phyloP scores from a whole-genome alignment of 495 filamentous ascomycete species.

The Articulospora tetracladia region DNA sequence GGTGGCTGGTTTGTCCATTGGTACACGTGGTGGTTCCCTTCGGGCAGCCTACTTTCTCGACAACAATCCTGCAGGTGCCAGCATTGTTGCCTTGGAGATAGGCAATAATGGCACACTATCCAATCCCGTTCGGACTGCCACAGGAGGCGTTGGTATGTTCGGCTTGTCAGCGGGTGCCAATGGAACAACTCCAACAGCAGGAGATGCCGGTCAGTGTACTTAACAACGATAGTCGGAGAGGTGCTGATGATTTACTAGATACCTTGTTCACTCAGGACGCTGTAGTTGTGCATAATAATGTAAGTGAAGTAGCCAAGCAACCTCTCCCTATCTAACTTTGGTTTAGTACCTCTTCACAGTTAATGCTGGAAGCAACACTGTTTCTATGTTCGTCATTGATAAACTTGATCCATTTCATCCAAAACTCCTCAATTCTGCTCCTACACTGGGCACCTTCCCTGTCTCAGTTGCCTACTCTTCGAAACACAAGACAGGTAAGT shows the following conservation, averaged over 20 bases:
- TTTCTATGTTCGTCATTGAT: slow-evolving; percentile 28
- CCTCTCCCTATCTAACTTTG: neutral
- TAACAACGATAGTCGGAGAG: neutral
- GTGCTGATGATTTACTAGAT: slow-evolving; percentile 13
- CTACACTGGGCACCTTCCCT: slow-evolving; percentile 29
- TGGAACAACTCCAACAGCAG: slow-evolving; percentile 7
- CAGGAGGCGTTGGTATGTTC: slow-evolving; percentile 25
- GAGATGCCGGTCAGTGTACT: slow-evolving; percentile 3
- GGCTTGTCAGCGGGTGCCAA: slow-evolving; percentile 15
- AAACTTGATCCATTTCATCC: slow-evolving; percentile 24
- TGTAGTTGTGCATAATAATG: slow-evolving; percentile 24
- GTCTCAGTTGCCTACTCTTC: slow-evolving; percentile 29
- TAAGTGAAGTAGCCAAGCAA: slow-evolving; percentile 1
- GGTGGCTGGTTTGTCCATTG: slow-evolving; percentile 8
- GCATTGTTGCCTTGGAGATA: slow-evolving; percentile 27
- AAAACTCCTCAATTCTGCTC: slow-evolving; percentile 22
- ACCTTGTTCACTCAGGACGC: slow-evolving; percentile 28
- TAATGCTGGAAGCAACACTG: slow-evolving; percentile 30
- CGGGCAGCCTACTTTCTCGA: slow-evolving; percentile 30
- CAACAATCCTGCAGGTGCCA: slow-evolving; percentile 25
- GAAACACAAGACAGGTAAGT: slow-evolving; percentile 15
- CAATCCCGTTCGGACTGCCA: slow-evolving; percentile 23
- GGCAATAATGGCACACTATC: slow-evolving; percentile 25
- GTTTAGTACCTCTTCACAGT: slow-evolving; percentile 28
- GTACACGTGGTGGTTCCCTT: neutral